Evolutionary conservation across 371 early-diverging fungal genomes (phyloP).

Genomic region (Umbelopsis sp.): DNA sequence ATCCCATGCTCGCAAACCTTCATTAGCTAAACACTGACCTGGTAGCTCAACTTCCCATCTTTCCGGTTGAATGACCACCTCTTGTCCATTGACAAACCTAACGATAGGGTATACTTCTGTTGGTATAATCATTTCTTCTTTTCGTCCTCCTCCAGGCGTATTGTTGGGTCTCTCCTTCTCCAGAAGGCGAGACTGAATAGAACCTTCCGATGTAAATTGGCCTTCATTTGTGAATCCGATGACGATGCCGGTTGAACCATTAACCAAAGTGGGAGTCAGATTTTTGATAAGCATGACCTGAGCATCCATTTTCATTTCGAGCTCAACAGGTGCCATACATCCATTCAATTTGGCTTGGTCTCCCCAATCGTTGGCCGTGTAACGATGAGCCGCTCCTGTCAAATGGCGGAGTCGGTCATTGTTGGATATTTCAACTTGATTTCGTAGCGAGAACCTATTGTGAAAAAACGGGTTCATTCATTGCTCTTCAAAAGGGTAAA

Average conservation of each 20-base stretch:
- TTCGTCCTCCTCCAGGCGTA: not conserved
- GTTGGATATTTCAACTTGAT: constrained; percentile 78
- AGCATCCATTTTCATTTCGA: constrained; percentile 75
- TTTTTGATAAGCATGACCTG: constrained; percentile 93
- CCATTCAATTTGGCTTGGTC: constrained; percentile 36
- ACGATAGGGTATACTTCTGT: constrained; percentile 55
- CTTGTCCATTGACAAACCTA: constrained; percentile 48
- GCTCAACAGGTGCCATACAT: constrained; percentile 54
- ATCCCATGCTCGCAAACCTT: not conserved
- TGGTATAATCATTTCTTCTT: not conserved
- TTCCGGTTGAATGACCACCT: constrained; percentile 60
- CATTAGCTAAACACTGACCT: constrained; percentile 29
- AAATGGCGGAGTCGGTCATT: constrained; percentile 52
- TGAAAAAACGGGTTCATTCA: not conserved
- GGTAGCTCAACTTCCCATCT: constrained; percentile 65
- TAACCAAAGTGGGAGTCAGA: constrained; percentile 69
- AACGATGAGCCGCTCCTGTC: constrained; percentile 39
- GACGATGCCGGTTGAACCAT: constrained; percentile 85
- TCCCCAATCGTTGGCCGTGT: constrained; percentile 48
- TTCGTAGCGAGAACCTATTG: constrained; percentile 58
- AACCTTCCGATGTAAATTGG: constrained; percentile 21
- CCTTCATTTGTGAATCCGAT: constrained; percentile 53
- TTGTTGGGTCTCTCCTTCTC: not conserved
- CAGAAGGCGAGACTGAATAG: not conserved
- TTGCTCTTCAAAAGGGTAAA: not conserved